Conservation (phyloP, 495 filamentous ascomycete species). For the Lasiosphaeria miniovina region DNA sequence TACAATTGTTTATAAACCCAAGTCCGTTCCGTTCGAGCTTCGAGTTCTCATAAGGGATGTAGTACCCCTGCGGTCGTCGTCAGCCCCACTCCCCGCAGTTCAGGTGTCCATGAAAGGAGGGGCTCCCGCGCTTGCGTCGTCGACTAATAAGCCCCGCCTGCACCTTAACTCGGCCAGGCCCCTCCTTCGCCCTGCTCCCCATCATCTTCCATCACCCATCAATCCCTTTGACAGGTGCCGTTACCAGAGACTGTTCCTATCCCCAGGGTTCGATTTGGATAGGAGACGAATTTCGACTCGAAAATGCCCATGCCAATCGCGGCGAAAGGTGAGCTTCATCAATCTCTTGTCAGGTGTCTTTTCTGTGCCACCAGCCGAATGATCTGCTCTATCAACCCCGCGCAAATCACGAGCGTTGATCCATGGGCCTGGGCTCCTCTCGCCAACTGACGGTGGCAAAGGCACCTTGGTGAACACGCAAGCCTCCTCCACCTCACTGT, state of each 20-base stretch:
- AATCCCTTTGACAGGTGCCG: background rate
- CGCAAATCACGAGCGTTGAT: slow-evolving; percentile 16
- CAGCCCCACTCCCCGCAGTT: too few relatives aligned
- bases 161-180: too few relatives aligned
- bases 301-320: slow-evolving; percentile 45
- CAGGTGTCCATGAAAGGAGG: too few relatives aligned
- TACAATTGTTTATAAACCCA: too few relatives aligned
- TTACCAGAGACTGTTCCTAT: background rate
- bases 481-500: slow-evolving; percentile 15
- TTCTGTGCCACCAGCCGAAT: slow-evolving; percentile 2
- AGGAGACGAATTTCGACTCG: slow-evolving; percentile 1
- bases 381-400: slow-evolving; percentile 21
- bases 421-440: slow-evolving; percentile 3
- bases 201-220: background rate
- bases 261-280: background rate
- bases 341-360: slow-evolving; percentile 7
- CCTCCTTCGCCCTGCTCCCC: background rate
- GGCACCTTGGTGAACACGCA: slow-evolving; percentile 24
- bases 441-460: slow-evolving; percentile 23
- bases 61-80: too few relatives aligned
- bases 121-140: too few relatives aligned
- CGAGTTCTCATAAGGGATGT: too few relatives aligned
- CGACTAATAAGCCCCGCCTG: too few relatives aligned
- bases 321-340: slow-evolving; percentile 44
- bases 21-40: too few relatives aligned